phyloP scores from a whole-genome alignment of 1,284 basidiomycete species.

The Hymenochaete sp. region DNA sequence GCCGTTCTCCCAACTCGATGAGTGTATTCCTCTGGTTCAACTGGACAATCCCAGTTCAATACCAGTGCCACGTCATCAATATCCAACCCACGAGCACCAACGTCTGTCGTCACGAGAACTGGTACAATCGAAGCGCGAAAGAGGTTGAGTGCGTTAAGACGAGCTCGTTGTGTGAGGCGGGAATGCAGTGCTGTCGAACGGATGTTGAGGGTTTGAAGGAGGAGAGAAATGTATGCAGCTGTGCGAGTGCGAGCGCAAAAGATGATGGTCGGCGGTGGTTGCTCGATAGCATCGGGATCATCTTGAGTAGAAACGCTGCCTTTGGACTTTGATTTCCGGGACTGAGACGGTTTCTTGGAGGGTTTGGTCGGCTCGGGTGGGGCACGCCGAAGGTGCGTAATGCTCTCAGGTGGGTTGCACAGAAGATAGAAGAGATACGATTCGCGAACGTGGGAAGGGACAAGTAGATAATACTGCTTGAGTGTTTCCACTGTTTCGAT shows the following conservation, averaged over 20 bases:
- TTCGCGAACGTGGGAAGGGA: conserved; percentile 93
- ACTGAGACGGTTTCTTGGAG: conserved; percentile 21
- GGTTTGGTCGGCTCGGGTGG: conserved; percentile 41
- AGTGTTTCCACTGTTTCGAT: conserved; percentile 81
- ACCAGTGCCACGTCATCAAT: conserved; percentile 94
- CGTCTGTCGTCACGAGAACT: conserved; percentile 90
- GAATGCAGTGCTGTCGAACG: conserved; percentile 90
- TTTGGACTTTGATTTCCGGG: conserved; percentile 27
- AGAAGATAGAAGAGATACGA: conserved; percentile 88
- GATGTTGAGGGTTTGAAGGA: conserved; percentile 75
- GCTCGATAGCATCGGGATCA: conserved; percentile 46
- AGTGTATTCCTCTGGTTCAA: conserved; percentile 68
- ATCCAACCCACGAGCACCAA: conserved; percentile 89
- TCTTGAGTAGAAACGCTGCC: conserved; percentile 21
- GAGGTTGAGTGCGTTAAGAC: conserved; percentile 75
- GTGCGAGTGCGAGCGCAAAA: conserved; percentile 86
- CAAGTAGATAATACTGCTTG: conserved; percentile 85
- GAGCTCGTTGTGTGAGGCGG: conserved; percentile 82
- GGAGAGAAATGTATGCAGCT: conserved; percentile 79
- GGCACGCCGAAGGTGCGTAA: conserved; percentile 53
- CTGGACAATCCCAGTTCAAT: conserved; percentile 93
- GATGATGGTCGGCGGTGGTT: conserved; percentile 89
- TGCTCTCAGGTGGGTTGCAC: conserved; percentile 78
- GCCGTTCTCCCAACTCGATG: conserved; percentile 88
- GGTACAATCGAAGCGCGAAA: conserved; percentile 87